Base-by-base conservation (phyloP, 2,329 filamentous ascomycete species). In the Aspergillus piperis region DNA sequence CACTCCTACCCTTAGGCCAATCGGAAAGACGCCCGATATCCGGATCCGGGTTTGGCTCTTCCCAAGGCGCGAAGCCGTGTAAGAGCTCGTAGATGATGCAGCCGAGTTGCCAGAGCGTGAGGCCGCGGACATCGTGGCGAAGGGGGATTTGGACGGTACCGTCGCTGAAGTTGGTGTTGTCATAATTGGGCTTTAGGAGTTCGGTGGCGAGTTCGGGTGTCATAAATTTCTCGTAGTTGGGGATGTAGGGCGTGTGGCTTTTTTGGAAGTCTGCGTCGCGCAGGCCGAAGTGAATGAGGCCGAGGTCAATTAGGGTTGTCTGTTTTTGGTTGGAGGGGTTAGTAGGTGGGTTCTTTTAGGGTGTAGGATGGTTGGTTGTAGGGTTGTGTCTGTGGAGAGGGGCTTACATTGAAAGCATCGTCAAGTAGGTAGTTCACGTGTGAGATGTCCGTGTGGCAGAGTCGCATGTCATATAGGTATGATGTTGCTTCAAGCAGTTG, bases 61-160 rank as follows among this genome's bases (percentile, higher is more conserved):
- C 72, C 73, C 73, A 75, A 8, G 73, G 70, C 36, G 67, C 68
- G 60, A 67, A 72, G 7, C 72, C 73, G 44, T 75, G 73, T 5
- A 75, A 59, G 27, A 75, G 63, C 2, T 70, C 68, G 58, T 70
- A 75, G 10, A 70, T 54, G 2, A 71, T 57, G 4, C 62, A 64
- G 17, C 66, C 71, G 49, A 70, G 69, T 50, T 70, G 69, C 73
- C 73, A 75, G 15, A 73, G 17, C 15, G 61, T 32, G 2, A 58
- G 39, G 2, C 60, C 36, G 7, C 68, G 67, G 5, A 54, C 5
- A 41, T 74, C 72, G 32, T 67, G 58, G 15, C 53, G 52, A 10
- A 53, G 25, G 42, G 42, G 66, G 21, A 54, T 21, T 3, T 2
- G 8, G 8, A 32, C 5, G 15, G 17, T 19, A 10, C 5, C 7